These are phyloP conservation scores for Alternaria viburni DNA, from an alignment of 2,329 filamentous ascomycete genomes.

Conservation along the genomic window DNA sequence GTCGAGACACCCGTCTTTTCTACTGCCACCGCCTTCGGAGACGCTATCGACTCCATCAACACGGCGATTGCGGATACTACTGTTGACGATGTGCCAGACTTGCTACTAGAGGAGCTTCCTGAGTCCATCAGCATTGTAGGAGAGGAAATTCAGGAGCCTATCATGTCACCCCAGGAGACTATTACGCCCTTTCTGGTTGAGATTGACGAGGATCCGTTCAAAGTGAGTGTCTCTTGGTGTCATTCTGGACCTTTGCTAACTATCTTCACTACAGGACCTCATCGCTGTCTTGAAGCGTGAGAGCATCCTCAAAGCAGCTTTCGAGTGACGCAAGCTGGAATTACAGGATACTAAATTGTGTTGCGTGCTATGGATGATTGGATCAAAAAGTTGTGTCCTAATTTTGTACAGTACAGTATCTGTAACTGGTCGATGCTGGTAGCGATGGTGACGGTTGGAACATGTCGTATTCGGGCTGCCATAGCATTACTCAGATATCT, in stretches of 20 bases:
- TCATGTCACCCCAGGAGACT: neutral
- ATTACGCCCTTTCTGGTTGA: neutral
- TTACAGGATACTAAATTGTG: neutral
- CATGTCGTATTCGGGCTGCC: too few species aligned
- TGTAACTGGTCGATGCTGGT: neutral
- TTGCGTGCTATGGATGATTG: neutral
- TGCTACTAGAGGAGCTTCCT: neutral
- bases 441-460: neutral
- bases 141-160: neutral
- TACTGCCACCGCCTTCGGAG: neutral
- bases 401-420: neutral
- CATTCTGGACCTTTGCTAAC: neutral
- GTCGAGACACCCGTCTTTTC: neutral
- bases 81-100: neutral
- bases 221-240: neutral
- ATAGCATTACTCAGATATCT: too few species aligned
- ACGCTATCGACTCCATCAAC: neutral
- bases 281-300: conserved; percentile 11
- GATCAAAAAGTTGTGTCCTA: neutral
- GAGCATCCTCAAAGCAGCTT: conserved; percentile 11
- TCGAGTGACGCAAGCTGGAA: neutral
- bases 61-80: neutral
- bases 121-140: neutral
- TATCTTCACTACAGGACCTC: neutral
- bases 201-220: conserved; percentile 12